Percentiles rank a stretch among this genome's conserved stretches.
Evolutionary conservation across 2,329 filamentous ascomycete genomes (phyloP).

Genomic region (Ophiostoma sp.): DNA sequence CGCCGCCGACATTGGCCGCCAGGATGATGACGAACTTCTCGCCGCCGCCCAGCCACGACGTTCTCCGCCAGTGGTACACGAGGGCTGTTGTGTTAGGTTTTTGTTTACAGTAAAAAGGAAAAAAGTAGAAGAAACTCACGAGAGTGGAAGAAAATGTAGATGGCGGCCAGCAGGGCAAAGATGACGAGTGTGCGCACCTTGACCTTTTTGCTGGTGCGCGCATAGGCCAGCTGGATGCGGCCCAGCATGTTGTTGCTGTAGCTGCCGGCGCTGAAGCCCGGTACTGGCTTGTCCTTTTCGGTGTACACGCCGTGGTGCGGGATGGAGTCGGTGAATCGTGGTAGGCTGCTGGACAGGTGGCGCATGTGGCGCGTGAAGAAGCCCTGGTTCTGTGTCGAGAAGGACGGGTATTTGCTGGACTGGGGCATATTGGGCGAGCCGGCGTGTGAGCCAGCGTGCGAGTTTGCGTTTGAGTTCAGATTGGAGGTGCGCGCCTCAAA

Average conservation of each 20-base stretch:
- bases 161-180: conserved; percentile 54
- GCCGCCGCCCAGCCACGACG: conserved; percentile 70
- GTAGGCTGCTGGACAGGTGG: conserved; percentile 71
- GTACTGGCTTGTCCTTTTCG: conserved; percentile 71
- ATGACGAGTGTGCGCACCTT: conserved; percentile 59
- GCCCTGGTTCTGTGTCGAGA: conserved; percentile 73
- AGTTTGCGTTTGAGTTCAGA: conserved; percentile 39
- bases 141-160: conserved; percentile 64
- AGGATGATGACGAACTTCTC: conserved; percentile 91
- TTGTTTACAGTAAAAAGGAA: conserved; percentile 13
- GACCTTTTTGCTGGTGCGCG: conserved; percentile 57
- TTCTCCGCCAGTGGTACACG: conserved; percentile 62
- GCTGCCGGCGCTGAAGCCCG: conserved; percentile 28
- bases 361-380: conserved; percentile 85
- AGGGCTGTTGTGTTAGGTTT: conserved; percentile 39
- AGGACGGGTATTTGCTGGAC: conserved; percentile 70
- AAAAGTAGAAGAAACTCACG: conserved; percentile 52
- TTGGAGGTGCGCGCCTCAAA: conserved; percentile 37
- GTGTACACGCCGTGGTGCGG: conserved; percentile 42
- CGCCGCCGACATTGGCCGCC: conserved; percentile 88
- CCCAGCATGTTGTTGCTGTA: conserved; percentile 32
- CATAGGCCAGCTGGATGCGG: conserved; percentile 43
- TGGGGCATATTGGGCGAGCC: conserved; percentile 44
- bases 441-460: conserved; percentile 45
- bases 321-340: conserved; percentile 50